Evolutionary conservation across 805 yeast species (phyloP).

Genomic region (Candida nemodendra): DNA sequence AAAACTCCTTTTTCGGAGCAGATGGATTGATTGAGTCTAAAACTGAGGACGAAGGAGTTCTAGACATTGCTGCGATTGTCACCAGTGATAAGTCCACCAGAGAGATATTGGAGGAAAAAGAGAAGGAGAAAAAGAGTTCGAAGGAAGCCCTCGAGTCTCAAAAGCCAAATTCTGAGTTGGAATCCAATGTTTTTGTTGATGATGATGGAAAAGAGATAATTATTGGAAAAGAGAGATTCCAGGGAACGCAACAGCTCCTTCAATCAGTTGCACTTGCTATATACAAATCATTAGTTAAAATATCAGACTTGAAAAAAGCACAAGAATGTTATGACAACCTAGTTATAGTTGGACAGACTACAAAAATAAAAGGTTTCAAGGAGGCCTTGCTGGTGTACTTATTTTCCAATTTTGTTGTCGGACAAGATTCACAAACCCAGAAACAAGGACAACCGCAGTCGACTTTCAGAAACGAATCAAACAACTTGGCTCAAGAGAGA

Average conservation of each 20-base stretch:
- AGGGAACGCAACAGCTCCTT: constrained; percentile 67
- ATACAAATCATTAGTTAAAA: constrained; percentile 48
- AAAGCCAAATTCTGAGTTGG: constrained; percentile 63
- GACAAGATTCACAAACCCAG: constrained; percentile 12
- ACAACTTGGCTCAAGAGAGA: constrained; percentile 24
- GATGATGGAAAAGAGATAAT: constrained; percentile 50
- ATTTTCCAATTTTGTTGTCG: constrained; percentile 25
- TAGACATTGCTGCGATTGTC: constrained; percentile 88
- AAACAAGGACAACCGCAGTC: constrained; percentile 21
- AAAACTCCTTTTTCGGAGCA: constrained; percentile 59
- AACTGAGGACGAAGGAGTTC: constrained; percentile 63
- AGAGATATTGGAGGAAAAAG: constrained; percentile 37
- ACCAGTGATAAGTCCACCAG: constrained; percentile 68
- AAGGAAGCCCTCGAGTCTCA: constrained; percentile 9
- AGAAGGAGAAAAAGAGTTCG: constrained; percentile 20
- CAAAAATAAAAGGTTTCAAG: constrained; percentile 70
- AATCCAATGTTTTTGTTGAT: constrained; percentile 70
- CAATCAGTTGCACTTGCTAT: constrained; percentile 52
- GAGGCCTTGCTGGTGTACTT: constrained; percentile 65
- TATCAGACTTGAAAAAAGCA: constrained; percentile 63
- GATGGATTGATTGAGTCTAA: constrained; percentile 40
- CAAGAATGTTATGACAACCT: constrained; percentile 85
- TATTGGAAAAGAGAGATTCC: constrained; percentile 89
- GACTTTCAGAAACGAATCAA: constrained; percentile 31
- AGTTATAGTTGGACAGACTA: constrained; percentile 75